Evolutionary conservation across 805 yeast species (phyloP), one percentile per base, ranked within the genome.

Genomic region (Kodamaea leandrae): DNA sequence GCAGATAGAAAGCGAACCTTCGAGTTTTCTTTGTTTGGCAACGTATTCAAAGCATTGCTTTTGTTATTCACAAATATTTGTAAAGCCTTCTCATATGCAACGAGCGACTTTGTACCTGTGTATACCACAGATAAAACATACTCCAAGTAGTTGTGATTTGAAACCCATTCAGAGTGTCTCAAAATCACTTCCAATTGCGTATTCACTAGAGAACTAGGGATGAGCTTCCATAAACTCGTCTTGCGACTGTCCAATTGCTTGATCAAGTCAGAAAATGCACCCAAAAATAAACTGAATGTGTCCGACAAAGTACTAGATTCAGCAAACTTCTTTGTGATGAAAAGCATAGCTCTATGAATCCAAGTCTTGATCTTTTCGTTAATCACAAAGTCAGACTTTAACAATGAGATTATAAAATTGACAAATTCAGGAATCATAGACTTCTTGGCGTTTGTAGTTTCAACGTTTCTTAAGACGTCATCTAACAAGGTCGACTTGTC

Each of bases 181-280:
- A 83, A 63, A 8, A 83, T 52, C 3, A 76, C 86, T 54, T 85
- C 89, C 21, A 83, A 54, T 45, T 84, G 86, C 0, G 91, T 66
- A 47, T 82, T 79, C 10, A 83, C 44, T 39, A 80, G 64, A 5
- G 70, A 49, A 6, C 53, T 50, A 3, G 83, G 74, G 4, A 79
- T 66, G 5, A 58, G 37, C 3, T 59, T 55, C 70, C 78, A 66
- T 5, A 57, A 36, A 4, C 54, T 36, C 4, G 41, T 29, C 2
- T 48, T 38, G 3, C 42, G 20, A 14, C 36, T 36, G 2, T 46
- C 28, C 27, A 50, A 38, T 17, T 39, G 30, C n/a, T 42, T 29
- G 9, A 54, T 36, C 14, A 58, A 47, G 1, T 36, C 40, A n/a
- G 48, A 47, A 23, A 64, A 44, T 3, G 51, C 39, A 2, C 25